phyloP scores from a whole-genome alignment of 495 filamentous ascomycete species.

The Penicillium simplicissimum region DNA sequence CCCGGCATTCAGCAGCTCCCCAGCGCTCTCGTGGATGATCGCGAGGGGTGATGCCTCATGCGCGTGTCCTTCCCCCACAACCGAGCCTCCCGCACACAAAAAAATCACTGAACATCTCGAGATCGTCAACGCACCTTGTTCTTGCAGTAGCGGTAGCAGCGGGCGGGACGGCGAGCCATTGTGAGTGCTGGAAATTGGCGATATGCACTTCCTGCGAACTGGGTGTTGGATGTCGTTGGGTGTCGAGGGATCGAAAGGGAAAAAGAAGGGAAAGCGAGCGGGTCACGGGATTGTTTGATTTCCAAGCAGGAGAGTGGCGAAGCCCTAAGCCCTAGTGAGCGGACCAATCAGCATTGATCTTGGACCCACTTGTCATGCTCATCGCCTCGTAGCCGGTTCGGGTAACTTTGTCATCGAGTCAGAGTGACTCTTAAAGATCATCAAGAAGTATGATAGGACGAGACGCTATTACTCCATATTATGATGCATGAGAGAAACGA shows the following conservation, averaged over 20 bases:
- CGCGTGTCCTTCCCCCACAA: conserved; percentile 31
- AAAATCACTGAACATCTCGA: conserved; percentile 31
- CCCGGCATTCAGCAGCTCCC: background rate
- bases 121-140: conserved; percentile 80
- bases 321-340: conserved; percentile 49
- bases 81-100: conserved; percentile 31
- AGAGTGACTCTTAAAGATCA: conserved; percentile 3
- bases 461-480: background rate
- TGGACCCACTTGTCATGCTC: conserved; percentile 26
- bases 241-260: conserved; percentile 40
- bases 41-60: conserved; percentile 16
- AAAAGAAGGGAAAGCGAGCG: conserved; percentile 39
- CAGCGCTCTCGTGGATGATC: conserved; percentile 2
- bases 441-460: background rate
- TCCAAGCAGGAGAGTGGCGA: conserved; percentile 52
- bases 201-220: conserved; percentile 57
- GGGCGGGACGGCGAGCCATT: conserved; percentile 97
- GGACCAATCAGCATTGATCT: conserved; percentile 31
- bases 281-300: conserved; percentile 49
- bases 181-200: conserved; percentile 65
- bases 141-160: conserved; percentile 99
- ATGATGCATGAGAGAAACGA: background rate
- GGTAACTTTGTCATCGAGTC: background rate
- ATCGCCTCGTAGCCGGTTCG: background rate
- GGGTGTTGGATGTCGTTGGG: conserved; percentile 40